Evolutionary conservation across 495 filamentous ascomycete genomes (phyloP).

Genomic region (Aspergillus sclerotioniger): DNA sequence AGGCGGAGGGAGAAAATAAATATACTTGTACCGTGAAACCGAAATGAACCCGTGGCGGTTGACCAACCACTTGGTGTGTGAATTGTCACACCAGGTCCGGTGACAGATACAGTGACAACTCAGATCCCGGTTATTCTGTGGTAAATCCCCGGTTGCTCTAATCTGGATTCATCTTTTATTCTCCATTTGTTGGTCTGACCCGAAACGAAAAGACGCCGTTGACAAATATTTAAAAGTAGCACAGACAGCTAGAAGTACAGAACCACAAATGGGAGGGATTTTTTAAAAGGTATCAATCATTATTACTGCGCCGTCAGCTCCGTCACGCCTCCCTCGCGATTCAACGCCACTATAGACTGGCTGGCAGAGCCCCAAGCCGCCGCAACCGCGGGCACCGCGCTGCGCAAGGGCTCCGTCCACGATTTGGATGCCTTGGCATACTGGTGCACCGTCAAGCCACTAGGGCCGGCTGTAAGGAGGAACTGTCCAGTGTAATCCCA

Average conservation of each 20-base stretch:
- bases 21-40: neutral
- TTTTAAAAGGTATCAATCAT: conserved; percentile 33
- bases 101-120: neutral
- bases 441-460: conserved; percentile 80
- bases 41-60: too few species aligned
- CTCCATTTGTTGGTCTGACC: neutral
- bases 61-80: neutral
- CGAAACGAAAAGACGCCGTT: conserved; percentile 5
- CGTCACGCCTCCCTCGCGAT: conserved; percentile 68
- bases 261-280: conserved; percentile 12
- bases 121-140: neutral
- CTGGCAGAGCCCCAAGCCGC: conserved; percentile 75
- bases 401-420: conserved; percentile 85
- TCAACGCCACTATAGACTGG: conserved; percentile 71
- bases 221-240: conserved; percentile 5
- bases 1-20: neutral
- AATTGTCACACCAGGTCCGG: neutral
- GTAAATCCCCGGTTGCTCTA: neutral
- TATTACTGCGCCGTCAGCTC: conserved; percentile 52
- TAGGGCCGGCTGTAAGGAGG: conserved; percentile 75
- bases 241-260: conserved; percentile 22
- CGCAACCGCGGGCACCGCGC: conserved; percentile 67
- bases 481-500: conserved; percentile 98
- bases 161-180: neutral
- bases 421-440: conserved; percentile 78